phyloP scores from a whole-genome alignment of 306 rosid species.

The Begonia peltatifolia region DNA sequence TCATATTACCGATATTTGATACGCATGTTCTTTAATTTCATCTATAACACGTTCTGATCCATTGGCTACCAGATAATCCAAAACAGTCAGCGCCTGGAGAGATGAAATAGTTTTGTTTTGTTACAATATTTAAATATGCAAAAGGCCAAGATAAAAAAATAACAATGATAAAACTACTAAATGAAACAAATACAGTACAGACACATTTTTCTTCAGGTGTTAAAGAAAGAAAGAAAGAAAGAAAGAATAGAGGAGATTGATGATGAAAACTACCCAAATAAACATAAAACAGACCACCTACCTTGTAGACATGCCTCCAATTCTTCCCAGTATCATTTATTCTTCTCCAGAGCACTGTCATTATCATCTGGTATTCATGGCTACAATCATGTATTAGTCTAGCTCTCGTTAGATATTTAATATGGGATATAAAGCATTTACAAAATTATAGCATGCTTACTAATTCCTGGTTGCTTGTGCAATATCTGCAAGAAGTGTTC shows the following conservation, averaged over 20 bases:
- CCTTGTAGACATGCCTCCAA: conserved; percentile 99
- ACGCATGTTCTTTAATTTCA: conserved; percentile 85
- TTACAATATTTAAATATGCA: conserved; percentile 1
- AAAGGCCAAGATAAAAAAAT: neutral
- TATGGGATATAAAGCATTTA: conserved; percentile 12
- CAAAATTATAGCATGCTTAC: conserved; percentile 28
- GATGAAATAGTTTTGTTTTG: conserved; percentile 2
- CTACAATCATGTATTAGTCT: conserved; percentile 34
- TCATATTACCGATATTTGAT: conserved; percentile 79
- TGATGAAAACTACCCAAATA: neutral
- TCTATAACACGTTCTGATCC: conserved; percentile 95
- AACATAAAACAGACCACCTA: conserved; percentile 11
- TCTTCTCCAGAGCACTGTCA: conserved; percentile 91
- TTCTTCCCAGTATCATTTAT: conserved; percentile 94
- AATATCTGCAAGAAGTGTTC: conserved; percentile 87
- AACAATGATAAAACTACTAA: neutral
- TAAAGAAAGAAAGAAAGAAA: no score
- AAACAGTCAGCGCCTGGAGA: conserved; percentile 71
- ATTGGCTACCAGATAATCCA: conserved; percentile 88
- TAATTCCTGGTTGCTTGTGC: conserved; percentile 83
- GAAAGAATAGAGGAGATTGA: neutral
- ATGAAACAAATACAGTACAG: neutral
- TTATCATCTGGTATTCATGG: conserved; percentile 91
- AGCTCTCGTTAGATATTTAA: conserved; percentile 11
- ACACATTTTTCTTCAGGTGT: neutral